Percentiles rank a stretch among this genome's conserved stretches.
phyloP scores from a whole-genome alignment of 441 rosid species.

The Croton laevigatus region DNA sequence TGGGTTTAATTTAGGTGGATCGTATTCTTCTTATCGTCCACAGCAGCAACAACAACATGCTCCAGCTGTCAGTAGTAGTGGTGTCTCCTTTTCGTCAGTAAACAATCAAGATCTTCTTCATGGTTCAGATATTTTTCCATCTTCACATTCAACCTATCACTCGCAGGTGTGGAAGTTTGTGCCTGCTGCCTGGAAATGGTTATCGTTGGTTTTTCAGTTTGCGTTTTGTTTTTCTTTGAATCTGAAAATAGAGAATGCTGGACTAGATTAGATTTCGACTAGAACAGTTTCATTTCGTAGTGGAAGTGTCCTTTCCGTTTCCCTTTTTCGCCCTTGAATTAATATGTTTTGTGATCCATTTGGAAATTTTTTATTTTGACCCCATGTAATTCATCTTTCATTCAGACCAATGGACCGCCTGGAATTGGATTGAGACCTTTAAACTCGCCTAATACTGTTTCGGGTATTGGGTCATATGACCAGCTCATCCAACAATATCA shows the following conservation, averaged over 20 bases:
- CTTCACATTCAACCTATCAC: constrained; percentile 74
- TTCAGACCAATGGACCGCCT: constrained; percentile 78
- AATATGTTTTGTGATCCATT: neutral
- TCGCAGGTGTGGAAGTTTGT: constrained; percentile 67
- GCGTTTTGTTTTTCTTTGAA: neutral
- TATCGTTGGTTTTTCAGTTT: constrained; percentile 14
- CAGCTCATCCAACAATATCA: constrained; percentile 87
- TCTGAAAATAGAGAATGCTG: too few species aligned
- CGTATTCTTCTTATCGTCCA: constrained; percentile 76
- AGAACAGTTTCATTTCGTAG: neutral
- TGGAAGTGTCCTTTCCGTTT: neutral
- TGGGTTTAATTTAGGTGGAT: constrained; percentile 77
- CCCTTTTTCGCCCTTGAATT: neutral
- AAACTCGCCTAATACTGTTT: constrained; percentile 64
- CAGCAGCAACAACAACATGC: constrained; percentile 89
- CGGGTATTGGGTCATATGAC: constrained; percentile 68
- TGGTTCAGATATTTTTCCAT: constrained; percentile 80
- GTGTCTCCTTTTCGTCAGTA: constrained; percentile 61
- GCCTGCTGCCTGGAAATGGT: constrained; percentile 19
- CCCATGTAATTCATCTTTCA: constrained; percentile 14
- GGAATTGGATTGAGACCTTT: constrained; percentile 82
- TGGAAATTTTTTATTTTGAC: constrained; percentile 9
- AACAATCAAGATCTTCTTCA: constrained; percentile 79
- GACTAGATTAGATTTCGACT: neutral
- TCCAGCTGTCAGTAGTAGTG: constrained; percentile 63